A percentile compares a stretch with the other conserved stretches of the same genome.
Evolutionary conservation across 345 rosid genomes (phyloP).

Genomic region (Tarenaya hassleriana): DNA sequence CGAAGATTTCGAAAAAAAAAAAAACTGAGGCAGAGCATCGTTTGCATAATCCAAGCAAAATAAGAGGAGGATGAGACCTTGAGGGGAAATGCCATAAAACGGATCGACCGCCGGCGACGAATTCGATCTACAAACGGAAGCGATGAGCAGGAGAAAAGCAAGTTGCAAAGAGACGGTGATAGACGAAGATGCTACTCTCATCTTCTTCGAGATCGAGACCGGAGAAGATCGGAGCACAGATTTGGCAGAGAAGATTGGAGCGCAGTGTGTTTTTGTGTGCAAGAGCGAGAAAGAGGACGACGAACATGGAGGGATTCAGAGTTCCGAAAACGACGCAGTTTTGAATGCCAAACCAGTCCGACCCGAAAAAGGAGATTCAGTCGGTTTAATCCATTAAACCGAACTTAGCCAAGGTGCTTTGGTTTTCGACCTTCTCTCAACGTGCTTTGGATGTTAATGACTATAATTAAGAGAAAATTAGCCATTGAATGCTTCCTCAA

Average conservation of each 20-base stretch:
- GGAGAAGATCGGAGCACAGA: conserved; percentile 21
- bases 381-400: too few relatives aligned
- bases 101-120: conserved; percentile 41
- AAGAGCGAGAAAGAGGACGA: too few relatives aligned
- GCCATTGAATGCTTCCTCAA: too few relatives aligned
- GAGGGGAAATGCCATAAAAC: conserved; percentile 76
- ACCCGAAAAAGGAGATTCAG: too few relatives aligned
- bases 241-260: conserved; percentile 11
- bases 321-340: conserved; percentile 20
- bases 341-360: too few relatives aligned
- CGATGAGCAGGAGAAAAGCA: conserved; percentile 19
- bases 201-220: conserved; percentile 33
- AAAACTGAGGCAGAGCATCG: background rate
- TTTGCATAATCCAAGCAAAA: conserved; percentile 1
- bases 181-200: conserved; percentile 34
- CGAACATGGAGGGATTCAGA: background rate
- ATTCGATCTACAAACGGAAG: conserved; percentile 40
- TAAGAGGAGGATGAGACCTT: conserved; percentile 42
- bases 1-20: conserved; percentile 17
- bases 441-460: too few relatives aligned
- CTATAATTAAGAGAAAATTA: too few relatives aligned
- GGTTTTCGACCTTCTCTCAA: too few relatives aligned
- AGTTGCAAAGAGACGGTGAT: conserved; percentile 23
- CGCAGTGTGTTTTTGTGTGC: too few relatives aligned
- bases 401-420: too few relatives aligned